Percentiles rank a stretch among this genome's conserved stretches.
Evolutionary conservation across 768 basidiomycete genomes (phyloP).

Genomic region (Boletus rubescentipes): DNA sequence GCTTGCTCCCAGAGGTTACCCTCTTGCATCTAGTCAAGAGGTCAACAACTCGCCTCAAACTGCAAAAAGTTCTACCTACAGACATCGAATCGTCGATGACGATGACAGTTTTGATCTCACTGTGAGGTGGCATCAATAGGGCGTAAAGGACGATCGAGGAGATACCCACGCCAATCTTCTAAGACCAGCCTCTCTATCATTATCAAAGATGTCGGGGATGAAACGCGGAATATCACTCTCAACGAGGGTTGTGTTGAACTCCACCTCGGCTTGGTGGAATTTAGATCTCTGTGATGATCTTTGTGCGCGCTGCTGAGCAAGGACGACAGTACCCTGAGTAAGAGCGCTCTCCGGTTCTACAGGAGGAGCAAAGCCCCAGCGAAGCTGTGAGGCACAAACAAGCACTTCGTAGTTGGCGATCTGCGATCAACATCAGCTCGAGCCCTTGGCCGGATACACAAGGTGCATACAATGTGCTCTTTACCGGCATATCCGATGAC

Average conservation of each 20-base stretch:
- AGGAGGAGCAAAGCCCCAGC: slow-evolving; percentile 29
- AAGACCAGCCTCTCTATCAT: slow-evolving; percentile 23
- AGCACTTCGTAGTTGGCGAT: slow-evolving; percentile 35
- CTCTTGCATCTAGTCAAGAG: slow-evolving; percentile 37
- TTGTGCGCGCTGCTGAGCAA: slow-evolving; percentile 23
- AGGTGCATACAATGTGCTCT: slow-evolving; percentile 29
- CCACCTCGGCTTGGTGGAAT: slow-evolving; percentile 10
- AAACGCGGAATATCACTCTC: slow-evolving; percentile 29
- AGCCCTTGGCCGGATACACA: neutral
- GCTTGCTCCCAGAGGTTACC: slow-evolving; percentile 40
- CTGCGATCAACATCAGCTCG: slow-evolving; percentile 14
- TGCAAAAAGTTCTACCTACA: slow-evolving; percentile 10
- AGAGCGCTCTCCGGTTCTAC: slow-evolving; percentile 11
- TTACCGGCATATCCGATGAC: slow-evolving; percentile 34
- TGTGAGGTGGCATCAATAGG: slow-evolving; percentile 15
- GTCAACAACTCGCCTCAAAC: neutral
- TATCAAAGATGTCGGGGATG: slow-evolving; percentile 13
- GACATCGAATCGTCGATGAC: slow-evolving; percentile 43
- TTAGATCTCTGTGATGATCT: neutral
- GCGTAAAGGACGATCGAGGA: neutral
- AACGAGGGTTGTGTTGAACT: slow-evolving; percentile 29
- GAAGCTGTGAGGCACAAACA: slow-evolving; percentile 35
- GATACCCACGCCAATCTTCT: slow-evolving; percentile 29
- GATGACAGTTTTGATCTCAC: slow-evolving; percentile 43
- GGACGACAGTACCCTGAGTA: slow-evolving; percentile 30